Conservation (phyloP, 768 basidiomycete species). For the Suillus luteus region DNA sequence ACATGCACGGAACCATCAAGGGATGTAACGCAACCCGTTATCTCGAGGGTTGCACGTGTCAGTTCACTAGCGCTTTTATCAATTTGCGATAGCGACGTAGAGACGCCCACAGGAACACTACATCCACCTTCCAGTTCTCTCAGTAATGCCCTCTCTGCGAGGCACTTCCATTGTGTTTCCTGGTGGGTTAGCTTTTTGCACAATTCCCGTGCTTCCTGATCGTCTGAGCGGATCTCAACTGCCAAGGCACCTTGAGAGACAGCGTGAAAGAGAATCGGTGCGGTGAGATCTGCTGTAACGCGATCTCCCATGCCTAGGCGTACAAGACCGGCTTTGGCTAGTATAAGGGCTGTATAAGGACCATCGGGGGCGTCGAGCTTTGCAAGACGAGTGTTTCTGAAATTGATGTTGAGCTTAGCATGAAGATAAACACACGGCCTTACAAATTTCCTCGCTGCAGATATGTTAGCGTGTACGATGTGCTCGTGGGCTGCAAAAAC, state of each 20-base stretch:
- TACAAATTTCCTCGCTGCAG: constrained; percentile 84
- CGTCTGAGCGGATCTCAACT: constrained; percentile 78
- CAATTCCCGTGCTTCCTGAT: constrained; percentile 58
- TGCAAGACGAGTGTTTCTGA: constrained; percentile 83
- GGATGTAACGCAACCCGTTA: constrained; percentile 85
- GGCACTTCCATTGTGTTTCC: constrained; percentile 73
- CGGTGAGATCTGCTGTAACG: constrained; percentile 68
- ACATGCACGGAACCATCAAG: constrained; percentile 76
- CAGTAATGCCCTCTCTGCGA: constrained; percentile 86
- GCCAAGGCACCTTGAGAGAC: constrained; percentile 94
- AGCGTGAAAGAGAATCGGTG: constrained; percentile 81
- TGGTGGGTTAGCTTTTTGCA: constrained; percentile 73
- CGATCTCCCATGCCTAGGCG: constrained; percentile 77
- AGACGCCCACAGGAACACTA: constrained; percentile 92
- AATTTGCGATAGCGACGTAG: constrained; percentile 45
- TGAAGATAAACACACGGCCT: constrained; percentile 32
- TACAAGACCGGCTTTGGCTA: constrained; percentile 90
- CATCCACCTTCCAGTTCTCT: constrained; percentile 95
- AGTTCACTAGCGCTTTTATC: constrained; percentile 33
- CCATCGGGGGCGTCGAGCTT: constrained; percentile 87
- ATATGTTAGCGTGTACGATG: constrained; percentile 3
- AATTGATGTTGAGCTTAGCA: constrained; percentile 14
- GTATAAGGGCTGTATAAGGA: constrained; percentile 84
- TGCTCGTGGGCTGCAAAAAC: constrained; percentile 32
- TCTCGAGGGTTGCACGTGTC: constrained; percentile 41